These are phyloP conservation scores for Aeschynomene evenia DNA, from an alignment of 306 rosid genomes.

Conservation along the genomic window DNA sequence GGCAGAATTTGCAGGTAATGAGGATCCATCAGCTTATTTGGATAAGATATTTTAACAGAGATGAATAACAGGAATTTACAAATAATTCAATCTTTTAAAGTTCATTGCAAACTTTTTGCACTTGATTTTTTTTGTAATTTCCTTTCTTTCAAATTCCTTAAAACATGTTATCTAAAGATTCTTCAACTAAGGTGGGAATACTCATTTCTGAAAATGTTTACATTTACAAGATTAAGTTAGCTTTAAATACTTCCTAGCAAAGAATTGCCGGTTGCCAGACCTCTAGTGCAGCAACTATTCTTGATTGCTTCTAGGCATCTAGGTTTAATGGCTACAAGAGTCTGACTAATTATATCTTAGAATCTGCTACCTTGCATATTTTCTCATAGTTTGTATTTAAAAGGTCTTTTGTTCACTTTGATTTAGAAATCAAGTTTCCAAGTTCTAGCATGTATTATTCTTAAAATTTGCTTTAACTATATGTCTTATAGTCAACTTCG, in stretches of 20 bases:
- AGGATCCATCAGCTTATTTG: slow-evolving; percentile 24
- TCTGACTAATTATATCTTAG: neutral
- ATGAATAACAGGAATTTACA: neutral
- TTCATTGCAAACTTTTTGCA: neutral
- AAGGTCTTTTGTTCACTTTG: neutral
- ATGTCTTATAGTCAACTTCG: neutral
- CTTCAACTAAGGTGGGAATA: slow-evolving; percentile 18
- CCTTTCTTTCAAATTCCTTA: neutral
- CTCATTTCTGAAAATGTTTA: slow-evolving; percentile 1
- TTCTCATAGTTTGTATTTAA: neutral
- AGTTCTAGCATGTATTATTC: neutral
- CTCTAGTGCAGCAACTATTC: neutral
- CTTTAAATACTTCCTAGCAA: neutral
- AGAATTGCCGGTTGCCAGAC: neutral
- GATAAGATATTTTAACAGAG: neutral
- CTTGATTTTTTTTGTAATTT: neutral
- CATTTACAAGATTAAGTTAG: neutral
- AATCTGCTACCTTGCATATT: neutral
- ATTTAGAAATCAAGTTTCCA: neutral
- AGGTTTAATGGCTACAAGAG: neutral
- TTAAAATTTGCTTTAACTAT: slow-evolving; percentile 4
- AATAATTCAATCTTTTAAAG: neutral
- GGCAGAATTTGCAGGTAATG: slow-evolving; percentile 96
- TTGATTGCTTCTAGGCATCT: neutral
- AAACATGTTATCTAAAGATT: neutral